A percentile compares a stretch with the other conserved stretches of the same genome.
Evolutionary conservation across 2,329 filamentous ascomycete genomes (phyloP).

Genomic region (Aureobasidium leucospermi): DNA sequence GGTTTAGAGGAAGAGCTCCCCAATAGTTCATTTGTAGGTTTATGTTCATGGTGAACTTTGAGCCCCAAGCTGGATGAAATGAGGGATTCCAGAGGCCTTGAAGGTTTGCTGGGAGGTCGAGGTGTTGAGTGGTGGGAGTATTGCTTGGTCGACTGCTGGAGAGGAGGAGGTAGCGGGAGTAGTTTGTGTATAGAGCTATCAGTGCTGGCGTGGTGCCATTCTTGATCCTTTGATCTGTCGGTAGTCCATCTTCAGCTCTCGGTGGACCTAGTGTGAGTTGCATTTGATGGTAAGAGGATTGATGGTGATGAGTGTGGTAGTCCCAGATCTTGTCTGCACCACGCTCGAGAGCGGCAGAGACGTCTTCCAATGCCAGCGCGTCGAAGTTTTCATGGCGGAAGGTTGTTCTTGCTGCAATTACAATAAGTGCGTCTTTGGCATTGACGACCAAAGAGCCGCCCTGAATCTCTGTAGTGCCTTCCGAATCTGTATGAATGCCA

Average conservation of each 20-base stretch:
- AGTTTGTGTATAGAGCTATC: conserved; percentile 32
- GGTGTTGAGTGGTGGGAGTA: conserved; percentile 23
- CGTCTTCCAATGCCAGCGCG: background rate
- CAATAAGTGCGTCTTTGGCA: conserved; percentile 30
- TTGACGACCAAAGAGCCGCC: conserved; percentile 26
- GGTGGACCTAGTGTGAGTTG: conserved; percentile 32
- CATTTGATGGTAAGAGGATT: conserved; percentile 21
- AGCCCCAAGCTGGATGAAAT: conserved; percentile 40
- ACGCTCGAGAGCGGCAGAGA: background rate
- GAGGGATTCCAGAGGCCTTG: conserved; percentile 41
- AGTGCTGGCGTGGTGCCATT: background rate
- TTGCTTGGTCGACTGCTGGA: conserved; percentile 33
- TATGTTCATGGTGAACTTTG: conserved; percentile 46
- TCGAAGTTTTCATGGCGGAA: conserved; percentile 20
- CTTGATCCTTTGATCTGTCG: background rate
- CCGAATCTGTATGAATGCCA: background rate
- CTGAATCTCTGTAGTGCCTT: background rate
- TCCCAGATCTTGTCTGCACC: background rate
- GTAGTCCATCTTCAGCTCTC: conserved; percentile 22
- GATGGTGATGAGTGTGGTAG: background rate
- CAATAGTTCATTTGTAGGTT: conserved; percentile 51
- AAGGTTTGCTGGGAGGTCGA: conserved; percentile 34
- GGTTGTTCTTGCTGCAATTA: conserved; percentile 35
- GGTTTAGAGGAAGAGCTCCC: conserved; percentile 25
- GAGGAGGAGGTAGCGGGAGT: conserved; percentile 20